Percentiles rank a stretch among this genome's conserved stretches.
Evolutionary conservation across 2,329 filamentous ascomycete genomes (phyloP).

Genomic region (Penicillium sp.): DNA sequence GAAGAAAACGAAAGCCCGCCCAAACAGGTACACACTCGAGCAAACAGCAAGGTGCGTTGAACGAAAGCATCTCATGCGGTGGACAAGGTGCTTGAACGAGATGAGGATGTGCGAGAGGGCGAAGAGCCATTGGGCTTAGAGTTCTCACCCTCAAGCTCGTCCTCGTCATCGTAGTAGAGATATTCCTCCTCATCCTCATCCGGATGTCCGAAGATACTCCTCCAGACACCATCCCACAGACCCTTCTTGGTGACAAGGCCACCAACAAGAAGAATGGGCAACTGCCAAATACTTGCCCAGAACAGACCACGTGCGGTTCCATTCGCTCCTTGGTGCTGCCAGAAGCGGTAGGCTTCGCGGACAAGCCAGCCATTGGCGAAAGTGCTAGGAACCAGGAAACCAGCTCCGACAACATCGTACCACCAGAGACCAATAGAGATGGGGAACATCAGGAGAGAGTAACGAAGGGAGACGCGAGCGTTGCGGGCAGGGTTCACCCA

Average conservation of each 20-base stretch:
- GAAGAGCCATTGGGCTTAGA: background rate
- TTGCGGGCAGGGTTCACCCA: constrained; percentile 89
- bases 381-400: constrained; percentile 77
- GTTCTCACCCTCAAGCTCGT: constrained; percentile 23
- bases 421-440: constrained; percentile 80
- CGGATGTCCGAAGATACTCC: constrained; percentile 61
- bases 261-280: constrained; percentile 85
- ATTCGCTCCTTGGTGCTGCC: constrained; percentile 72
- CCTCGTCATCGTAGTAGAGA: constrained; percentile 60
- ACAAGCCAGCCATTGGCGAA: constrained; percentile 85
- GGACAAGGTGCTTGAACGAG: constrained; percentile 14
- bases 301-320: constrained; percentile 84
- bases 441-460: constrained; percentile 82
- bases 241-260: constrained; percentile 93
- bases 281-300: constrained; percentile 97
- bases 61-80: constrained; percentile 13
- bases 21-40: background rate
- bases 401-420: constrained; percentile 79
- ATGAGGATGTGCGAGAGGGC: constrained; percentile 2
- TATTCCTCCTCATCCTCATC: constrained; percentile 57
- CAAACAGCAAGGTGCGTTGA: background rate
- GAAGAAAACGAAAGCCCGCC: background rate
- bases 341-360: constrained; percentile 78
- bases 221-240: constrained; percentile 82
- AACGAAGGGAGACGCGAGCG: constrained; percentile 81